Evolutionary conservation across 257 asterid species (phyloP).

Genomic region (Fraxinus quadrangulata): DNA sequence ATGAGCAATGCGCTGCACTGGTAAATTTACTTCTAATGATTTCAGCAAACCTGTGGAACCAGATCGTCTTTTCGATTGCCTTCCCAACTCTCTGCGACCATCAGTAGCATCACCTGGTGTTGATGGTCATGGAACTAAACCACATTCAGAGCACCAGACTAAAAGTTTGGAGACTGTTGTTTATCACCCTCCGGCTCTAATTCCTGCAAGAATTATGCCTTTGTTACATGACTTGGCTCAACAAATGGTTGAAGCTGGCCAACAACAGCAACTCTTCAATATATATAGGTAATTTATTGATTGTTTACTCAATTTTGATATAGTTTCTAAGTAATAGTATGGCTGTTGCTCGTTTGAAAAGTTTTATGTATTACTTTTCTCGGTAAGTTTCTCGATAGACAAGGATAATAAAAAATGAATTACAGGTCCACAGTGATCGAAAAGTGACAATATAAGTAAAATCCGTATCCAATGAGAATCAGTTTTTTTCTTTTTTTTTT

Average conservation of each 20-base stretch:
- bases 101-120: constrained; percentile 63
- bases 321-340: neutral
- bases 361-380: neutral
- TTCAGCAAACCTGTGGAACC: constrained; percentile 96
- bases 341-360: constrained; percentile 8
- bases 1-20: neutral
- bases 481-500: too few relatives aligned
- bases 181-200: constrained; percentile 70
- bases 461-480: neutral
- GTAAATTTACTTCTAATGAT: constrained; percentile 25
- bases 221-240: constrained; percentile 62
- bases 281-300: constrained; percentile 58
- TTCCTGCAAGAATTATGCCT: constrained; percentile 79
- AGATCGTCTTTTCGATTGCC: constrained; percentile 84
- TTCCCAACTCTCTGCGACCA: constrained; percentile 78
- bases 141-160: constrained; percentile 53
- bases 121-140: constrained; percentile 44
- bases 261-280: constrained; percentile 64
- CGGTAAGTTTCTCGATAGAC: neutral
- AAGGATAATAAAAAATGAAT: neutral
- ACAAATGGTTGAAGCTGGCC: constrained; percentile 87
- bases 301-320: constrained; percentile 9
- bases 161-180: constrained; percentile 59
- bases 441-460: neutral
- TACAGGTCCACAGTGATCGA: neutral